These are phyloP conservation scores for Camelina laxa DNA, from an alignment of 345 rosid genomes.

Conservation along the genomic window DNA sequence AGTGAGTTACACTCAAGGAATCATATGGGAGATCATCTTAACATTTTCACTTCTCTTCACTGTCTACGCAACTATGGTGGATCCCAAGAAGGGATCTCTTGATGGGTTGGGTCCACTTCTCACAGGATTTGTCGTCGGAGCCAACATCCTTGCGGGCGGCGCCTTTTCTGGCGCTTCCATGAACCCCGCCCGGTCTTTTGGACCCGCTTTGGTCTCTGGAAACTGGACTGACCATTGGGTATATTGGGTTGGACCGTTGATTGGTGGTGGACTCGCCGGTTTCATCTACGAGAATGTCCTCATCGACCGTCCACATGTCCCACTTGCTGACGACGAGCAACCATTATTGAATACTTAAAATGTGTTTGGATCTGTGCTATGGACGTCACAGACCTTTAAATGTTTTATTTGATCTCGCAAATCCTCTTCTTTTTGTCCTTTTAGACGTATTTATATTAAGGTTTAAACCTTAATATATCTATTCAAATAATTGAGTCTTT, in stretches of 20 bases:
- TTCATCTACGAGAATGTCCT: constrained; percentile 70
- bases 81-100: constrained; percentile 78
- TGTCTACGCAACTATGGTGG: constrained; percentile 86
- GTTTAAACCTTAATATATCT: background rate
- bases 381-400: background rate
- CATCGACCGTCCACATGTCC: constrained; percentile 55
- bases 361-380: background rate
- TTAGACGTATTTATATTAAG: constrained; percentile 4
- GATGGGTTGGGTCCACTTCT: constrained; percentile 78
- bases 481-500: background rate
- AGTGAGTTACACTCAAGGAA: constrained; percentile 65
- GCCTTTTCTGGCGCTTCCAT: constrained; percentile 91
- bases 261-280: constrained; percentile 84
- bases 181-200: constrained; percentile 95
- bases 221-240: constrained; percentile 95
- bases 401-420: background rate
- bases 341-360: constrained; percentile 8
- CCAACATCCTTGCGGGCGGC: constrained; percentile 79
- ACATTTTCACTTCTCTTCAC: constrained; percentile 86
- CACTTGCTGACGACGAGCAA: constrained; percentile 46
- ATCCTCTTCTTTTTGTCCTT: background rate
- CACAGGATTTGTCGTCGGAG: constrained; percentile 80
- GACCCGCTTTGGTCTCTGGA: constrained; percentile 82
- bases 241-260: constrained; percentile 89
- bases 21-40: constrained; percentile 75